Base-by-base conservation (phyloP, 2,329 filamentous ascomycete genomes). In the Trichoderma pleuroti region DNA sequence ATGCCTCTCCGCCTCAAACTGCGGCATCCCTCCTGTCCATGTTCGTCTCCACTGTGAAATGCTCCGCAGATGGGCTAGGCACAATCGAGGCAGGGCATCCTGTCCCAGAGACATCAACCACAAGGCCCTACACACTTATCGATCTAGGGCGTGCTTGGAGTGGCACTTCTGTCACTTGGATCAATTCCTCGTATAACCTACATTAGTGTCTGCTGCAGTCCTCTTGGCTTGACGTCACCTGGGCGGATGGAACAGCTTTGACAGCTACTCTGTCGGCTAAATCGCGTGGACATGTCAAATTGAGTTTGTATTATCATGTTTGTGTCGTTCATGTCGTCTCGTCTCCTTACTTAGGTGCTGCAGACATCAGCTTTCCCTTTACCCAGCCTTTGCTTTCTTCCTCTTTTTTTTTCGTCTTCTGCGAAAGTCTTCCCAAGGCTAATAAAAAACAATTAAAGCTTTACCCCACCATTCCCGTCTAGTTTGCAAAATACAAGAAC, bases 401-500 rank as follows among this genome's bases (percentile, higher is more conserved):
- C 54, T 28, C 30, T 52, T 30, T 52, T 57, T 57, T 57, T 24
- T 34, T 54, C 28, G 28, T 57, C 63, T 52, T 68, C 56, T 68
- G 63, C 46, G 57, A 62, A 70, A 62, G 67, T 59, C 56, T 71
- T 71, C 57, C 63, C 69, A 62, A 46, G 69, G 42, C 69, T 59
- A 62, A 62, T 42, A 70, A 46, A 67, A 59, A 67, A 67, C 34
- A 67, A 66, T 60, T 66, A 61, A 70, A 66, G 54, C 76, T 74
- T 72, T 74, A 73, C 73, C 73, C 71, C 74, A 73, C 72, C 75
- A 72, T 74, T 49, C 74, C 63, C 72, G 74, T 79, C 77, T 78
- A 79, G 76, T 76, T 77, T 76, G 78, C 79, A 79, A 75, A 75
- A 78, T 78, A 79, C 77, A 79, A 71, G 57, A 76, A 77, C 73